These are phyloP conservation scores for Mycena pura DNA, from an alignment of 768 basidiomycete genomes.

Conservation along the genomic window DNA sequence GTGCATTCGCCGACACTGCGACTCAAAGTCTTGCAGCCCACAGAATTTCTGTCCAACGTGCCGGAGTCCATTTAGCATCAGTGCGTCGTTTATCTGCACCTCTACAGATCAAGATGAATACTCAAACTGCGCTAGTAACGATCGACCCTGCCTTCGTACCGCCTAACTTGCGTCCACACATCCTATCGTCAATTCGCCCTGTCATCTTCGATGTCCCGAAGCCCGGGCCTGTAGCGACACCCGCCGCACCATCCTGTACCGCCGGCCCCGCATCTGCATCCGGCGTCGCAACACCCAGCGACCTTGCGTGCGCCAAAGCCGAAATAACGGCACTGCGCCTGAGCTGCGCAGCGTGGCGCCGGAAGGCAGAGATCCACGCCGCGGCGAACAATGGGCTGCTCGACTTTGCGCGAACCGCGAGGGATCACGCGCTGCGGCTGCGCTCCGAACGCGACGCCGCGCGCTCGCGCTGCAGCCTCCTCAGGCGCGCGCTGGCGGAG, in stretches of 20 bases:
- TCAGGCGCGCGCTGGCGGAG: slow-evolving; percentile 13
- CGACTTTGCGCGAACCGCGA: slow-evolving; percentile 47
- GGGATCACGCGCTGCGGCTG: slow-evolving; percentile 32
- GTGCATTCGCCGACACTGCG: slow-evolving; percentile 59
- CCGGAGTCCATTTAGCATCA: slow-evolving; percentile 57
- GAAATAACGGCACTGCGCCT: too few species aligned
- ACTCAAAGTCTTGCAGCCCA: slow-evolving; percentile 32
- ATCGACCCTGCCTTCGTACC: slow-evolving; percentile 58
- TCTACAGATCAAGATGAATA: too few species aligned
- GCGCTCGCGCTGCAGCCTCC: background rate
- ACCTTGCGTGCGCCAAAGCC: too few species aligned
- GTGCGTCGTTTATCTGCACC: slow-evolving; percentile 43
- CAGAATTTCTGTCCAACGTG: slow-evolving; percentile 66
- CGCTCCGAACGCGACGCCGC: slow-evolving; percentile 9
- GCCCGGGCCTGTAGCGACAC: slow-evolving; percentile 14
- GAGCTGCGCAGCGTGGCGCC: too few species aligned
- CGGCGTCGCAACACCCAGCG: too few species aligned
- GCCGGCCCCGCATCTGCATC: background rate
- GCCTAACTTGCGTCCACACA: slow-evolving; percentile 57
- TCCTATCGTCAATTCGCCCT: slow-evolving; percentile 63
- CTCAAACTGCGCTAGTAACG: slow-evolving; percentile 42
- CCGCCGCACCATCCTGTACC: slow-evolving; percentile 31
- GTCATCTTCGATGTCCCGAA: slow-evolving; percentile 51
- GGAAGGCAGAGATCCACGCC: slow-evolving; percentile 56
- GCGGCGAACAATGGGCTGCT: slow-evolving; percentile 52